Percentiles rank a stretch among this genome's conserved stretches.
Evolutionary conservation across 2,329 filamentous ascomycete species (phyloP).

Genomic region (Biscogniauxia marginata): DNA sequence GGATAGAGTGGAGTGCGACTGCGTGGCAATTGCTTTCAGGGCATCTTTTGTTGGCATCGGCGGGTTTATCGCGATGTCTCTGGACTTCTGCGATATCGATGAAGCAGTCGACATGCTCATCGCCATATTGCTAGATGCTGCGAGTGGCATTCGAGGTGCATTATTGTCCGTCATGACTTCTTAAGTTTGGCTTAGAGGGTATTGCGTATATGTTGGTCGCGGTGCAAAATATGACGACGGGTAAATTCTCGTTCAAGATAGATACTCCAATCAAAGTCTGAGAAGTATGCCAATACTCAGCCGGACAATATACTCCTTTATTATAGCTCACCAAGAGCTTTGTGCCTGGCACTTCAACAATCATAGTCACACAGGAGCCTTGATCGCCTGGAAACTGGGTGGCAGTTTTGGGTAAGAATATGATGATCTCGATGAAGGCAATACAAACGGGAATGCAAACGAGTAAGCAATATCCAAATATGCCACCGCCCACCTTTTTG

Average conservation of each 20-base stretch:
- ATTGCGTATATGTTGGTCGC: background rate
- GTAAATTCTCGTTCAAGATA: background rate
- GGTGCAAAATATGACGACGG: background rate
- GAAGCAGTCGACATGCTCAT: conserved; percentile 10
- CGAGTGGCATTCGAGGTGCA: conserved; percentile 7
- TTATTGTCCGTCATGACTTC: background rate
- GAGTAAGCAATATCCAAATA: background rate
- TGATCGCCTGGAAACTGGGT: background rate
- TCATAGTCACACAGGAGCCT: background rate
- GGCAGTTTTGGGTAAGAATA: background rate
- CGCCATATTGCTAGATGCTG: conserved; percentile 8
- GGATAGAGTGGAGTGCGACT: background rate
- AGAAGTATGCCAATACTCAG: background rate
- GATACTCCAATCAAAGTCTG: background rate
- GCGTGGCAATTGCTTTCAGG: background rate
- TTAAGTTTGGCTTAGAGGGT: background rate
- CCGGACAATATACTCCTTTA: background rate
- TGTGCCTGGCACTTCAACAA: background rate
- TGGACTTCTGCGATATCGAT: background rate
- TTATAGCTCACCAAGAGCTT: background rate
- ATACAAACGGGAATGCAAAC: conserved; percentile 1
- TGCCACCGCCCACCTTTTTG: background rate
- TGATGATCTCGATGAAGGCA: background rate
- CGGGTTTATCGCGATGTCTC: background rate
- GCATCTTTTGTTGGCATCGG: background rate